Evolutionary conservation across 305 asterid species (phyloP).

Genomic region (Fraxinus baroniana): DNA sequence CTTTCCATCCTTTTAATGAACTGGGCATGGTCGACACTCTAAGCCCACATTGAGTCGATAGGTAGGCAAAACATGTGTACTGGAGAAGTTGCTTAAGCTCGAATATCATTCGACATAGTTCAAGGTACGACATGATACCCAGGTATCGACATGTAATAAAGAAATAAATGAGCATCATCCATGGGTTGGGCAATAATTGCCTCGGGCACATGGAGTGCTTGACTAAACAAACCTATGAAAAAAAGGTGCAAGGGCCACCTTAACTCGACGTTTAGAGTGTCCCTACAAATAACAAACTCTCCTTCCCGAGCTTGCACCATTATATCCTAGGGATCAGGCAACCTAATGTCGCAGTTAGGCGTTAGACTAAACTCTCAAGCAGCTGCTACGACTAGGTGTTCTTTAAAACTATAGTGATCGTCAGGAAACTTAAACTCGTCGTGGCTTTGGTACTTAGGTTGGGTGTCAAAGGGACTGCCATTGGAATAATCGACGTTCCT

Average conservation of each 20-base stretch:
- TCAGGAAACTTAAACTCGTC: background rate
- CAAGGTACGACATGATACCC: background rate
- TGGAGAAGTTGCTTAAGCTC: background rate
- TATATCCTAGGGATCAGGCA: background rate
- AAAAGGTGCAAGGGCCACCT: background rate
- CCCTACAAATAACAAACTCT: background rate
- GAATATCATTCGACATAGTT: background rate
- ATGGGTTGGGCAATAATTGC: background rate
- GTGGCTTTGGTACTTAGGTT: background rate
- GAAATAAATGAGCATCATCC: background rate
- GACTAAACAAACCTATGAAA: background rate
- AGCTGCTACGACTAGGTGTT: background rate
- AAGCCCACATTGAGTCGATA: background rate
- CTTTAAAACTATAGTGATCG: background rate
- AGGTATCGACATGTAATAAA: background rate
- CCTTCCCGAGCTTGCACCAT: background rate
- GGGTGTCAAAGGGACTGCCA: background rate
- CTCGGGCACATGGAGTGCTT: background rate
- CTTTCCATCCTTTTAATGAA: background rate
- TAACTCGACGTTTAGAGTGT: background rate
- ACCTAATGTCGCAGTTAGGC: background rate
- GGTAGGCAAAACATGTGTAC: background rate
- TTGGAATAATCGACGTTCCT: background rate
- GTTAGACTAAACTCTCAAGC: background rate
- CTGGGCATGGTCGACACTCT: background rate